Base-by-base conservation (phyloP, 768 basidiomycete species). In the Vishniacozyma victoriae region DNA sequence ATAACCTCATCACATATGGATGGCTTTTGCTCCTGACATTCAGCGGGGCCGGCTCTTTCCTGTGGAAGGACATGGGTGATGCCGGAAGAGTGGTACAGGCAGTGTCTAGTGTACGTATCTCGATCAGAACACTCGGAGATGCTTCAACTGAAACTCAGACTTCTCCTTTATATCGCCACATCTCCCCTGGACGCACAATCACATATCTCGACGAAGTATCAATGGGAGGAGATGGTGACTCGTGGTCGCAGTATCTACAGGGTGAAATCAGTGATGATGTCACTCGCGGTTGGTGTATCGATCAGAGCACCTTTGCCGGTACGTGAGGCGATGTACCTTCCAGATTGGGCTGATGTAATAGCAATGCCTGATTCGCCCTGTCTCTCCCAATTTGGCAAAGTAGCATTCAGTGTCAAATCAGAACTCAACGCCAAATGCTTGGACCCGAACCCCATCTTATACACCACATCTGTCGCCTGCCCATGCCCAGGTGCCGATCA, bases 1-100 rank as follows among this genome's bases (percentile, higher is more conserved):
- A 90, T 69, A 92, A 90, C 61, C 63, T 87, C 11, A 48, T 82
- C 4, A 75, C 83, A 31, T 84, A 78, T 74, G 19, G 57, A 14
- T 16, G 57, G 11, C 27, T 69, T 3, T 54, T 71, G 5, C 44
- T 75, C 1, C 14, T 56, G 20, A 44, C 54, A 13, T 42, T 47
- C 7, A 19, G 49, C 62, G 27, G 46, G 72, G 9, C 63, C 73
- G 52, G 55, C 65, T 41, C 48, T 74, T 31, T 57, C 75, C 15
- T 78, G 77, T 89, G 85, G 64, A 69, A 59, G 18, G 80, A 87
- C 61, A 52, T 81, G 5, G 75, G 77, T 1, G 45, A 62, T 6
- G 47, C 73, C 1, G 87, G 85, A 1, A 73, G 76, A 45, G 75
- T 82, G 4, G 79, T 88, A 3, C 55, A 82, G 1, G 56, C 59